These are phyloP conservation scores for Verticillium klebahnii DNA, from an alignment of 2,329 filamentous ascomycete genomes.

Conservation along the genomic window DNA sequence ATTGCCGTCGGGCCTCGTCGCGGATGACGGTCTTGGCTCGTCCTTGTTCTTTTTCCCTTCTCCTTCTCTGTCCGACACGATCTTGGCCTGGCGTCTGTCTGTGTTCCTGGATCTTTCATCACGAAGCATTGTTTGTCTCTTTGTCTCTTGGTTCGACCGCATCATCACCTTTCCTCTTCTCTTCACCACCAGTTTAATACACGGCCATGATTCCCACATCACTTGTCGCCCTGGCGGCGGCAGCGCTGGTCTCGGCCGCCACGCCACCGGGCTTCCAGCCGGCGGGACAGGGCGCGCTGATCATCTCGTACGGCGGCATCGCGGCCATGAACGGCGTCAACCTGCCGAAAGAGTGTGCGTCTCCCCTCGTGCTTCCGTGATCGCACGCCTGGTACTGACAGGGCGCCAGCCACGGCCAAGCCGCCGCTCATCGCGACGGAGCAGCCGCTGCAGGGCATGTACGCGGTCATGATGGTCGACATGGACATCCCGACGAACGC, in stretches of 20 bases:
- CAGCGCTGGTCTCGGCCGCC: constrained; percentile 27
- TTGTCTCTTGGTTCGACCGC: neutral
- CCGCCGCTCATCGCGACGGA: constrained; percentile 12
- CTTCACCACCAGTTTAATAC: constrained; percentile 13
- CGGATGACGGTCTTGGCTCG: neutral
- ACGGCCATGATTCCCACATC: constrained; percentile 21
- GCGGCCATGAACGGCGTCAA: constrained; percentile 31
- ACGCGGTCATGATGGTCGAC: constrained; percentile 37
- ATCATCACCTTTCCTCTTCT: neutral
- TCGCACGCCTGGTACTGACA: neutral
- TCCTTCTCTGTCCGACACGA: neutral
- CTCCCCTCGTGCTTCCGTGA: too few relatives aligned
- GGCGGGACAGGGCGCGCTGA: constrained; percentile 26
- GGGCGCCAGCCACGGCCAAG: constrained; percentile 5
- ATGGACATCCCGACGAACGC: constrained; percentile 36
- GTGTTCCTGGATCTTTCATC: neutral
- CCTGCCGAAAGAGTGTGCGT: constrained; percentile 30
- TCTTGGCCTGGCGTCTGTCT: neutral
- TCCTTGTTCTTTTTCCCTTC: neutral
- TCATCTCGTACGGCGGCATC: constrained; percentile 33
- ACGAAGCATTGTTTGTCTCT: neutral
- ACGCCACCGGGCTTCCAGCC: constrained; percentile 38
- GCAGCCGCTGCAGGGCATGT: constrained; percentile 18
- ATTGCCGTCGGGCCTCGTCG: neutral
- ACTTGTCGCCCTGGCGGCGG: constrained; percentile 23